Conservation (phyloP, 768 basidiomycete genomes). For the Russula compacta region DNA sequence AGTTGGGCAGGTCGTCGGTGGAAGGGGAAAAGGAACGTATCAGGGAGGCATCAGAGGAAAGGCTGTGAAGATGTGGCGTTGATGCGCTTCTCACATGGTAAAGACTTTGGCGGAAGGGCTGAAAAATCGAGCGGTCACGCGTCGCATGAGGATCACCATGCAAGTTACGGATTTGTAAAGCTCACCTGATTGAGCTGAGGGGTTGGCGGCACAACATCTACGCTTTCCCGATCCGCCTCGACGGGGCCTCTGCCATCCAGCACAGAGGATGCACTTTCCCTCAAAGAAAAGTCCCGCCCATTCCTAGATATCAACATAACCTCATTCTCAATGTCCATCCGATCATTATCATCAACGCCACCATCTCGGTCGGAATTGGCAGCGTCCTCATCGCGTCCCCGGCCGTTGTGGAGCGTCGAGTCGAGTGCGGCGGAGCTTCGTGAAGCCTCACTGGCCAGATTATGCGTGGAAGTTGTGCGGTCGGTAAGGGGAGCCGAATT, state of each 20-base stretch:
- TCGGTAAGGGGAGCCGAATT: background rate
- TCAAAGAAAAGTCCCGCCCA: conserved; percentile 2
- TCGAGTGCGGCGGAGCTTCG: background rate
- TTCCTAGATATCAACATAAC: conserved; percentile 13
- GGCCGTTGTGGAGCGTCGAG: background rate
- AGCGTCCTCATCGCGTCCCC: background rate
- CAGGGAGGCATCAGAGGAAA: background rate
- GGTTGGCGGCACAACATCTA: conserved; percentile 15
- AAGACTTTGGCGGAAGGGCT: background rate
- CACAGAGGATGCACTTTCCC: background rate
- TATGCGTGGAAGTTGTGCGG: background rate
- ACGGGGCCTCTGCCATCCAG: background rate
- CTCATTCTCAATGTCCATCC: background rate
- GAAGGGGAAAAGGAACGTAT: conserved; percentile 3
- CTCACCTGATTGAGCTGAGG: conserved; percentile 1
- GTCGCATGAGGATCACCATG: background rate
- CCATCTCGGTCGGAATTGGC: background rate
- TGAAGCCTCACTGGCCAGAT: background rate
- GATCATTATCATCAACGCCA: background rate
- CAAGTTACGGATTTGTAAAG: background rate
- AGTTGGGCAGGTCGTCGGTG: background rate
- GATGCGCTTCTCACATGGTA: conserved; percentile 9
- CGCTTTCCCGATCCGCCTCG: conserved; percentile 2
- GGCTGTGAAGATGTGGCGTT: background rate
- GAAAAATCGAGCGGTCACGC: background rate